Evolutionary conservation across 768 basidiomycete species (phyloP).

Genomic region (Naganishia onofrii): DNA sequence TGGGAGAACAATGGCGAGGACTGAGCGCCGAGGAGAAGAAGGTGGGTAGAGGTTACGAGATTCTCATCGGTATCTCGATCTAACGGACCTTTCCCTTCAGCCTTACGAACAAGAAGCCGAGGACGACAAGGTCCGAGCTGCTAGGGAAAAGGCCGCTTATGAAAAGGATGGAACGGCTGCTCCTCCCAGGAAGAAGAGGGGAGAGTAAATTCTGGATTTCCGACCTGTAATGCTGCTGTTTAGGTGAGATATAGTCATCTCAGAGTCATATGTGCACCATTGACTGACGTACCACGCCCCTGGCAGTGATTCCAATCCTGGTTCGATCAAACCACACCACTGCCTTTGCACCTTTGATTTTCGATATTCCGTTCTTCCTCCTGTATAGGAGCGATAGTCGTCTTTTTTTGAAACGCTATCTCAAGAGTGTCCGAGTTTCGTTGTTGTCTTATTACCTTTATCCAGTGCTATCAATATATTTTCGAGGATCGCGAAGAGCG

Average conservation of each 20-base stretch:
- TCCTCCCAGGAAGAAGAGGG: constrained; percentile 8
- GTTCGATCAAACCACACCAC: neutral
- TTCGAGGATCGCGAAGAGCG: neutral
- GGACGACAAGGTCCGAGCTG: constrained; percentile 80
- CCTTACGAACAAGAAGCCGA: constrained; percentile 85
- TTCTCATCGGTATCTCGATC: neutral
- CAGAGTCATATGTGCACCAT: neutral
- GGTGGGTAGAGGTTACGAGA: constrained; percentile 55
- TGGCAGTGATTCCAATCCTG: neutral
- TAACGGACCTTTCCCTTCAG: constrained; percentile 54
- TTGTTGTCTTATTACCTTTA: constrained; percentile 20
- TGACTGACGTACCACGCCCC: neutral
- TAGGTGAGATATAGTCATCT: neutral
- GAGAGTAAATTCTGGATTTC: neutral
- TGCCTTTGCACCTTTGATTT: constrained; percentile 26
- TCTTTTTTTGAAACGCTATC: constrained; percentile 14
- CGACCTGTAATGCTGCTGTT: neutral
- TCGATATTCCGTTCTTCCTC: constrained; percentile 19
- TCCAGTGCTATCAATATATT: constrained; percentile 3
- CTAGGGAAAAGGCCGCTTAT: constrained; percentile 62
- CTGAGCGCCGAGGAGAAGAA: constrained; percentile 87
- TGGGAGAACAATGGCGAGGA: constrained; percentile 97
- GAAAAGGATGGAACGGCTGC: constrained; percentile 31
- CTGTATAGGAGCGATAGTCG: constrained; percentile 22
- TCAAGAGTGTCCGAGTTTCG: neutral